phyloP scores from a whole-genome alignment of 192 early-diverging fungal genomes.

The Pecoramyces ruminantium region DNA sequence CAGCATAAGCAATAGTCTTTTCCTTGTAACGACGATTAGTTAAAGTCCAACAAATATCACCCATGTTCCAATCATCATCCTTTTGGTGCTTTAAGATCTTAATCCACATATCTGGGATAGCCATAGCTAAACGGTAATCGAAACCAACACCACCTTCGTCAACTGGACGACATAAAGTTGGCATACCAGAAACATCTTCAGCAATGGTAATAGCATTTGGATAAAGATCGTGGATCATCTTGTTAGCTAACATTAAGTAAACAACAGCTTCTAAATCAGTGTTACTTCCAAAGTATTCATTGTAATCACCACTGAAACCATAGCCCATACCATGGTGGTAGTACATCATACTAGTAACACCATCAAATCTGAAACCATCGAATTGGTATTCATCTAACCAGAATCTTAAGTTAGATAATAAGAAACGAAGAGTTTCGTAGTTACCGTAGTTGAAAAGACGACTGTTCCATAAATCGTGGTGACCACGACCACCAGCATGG shows the following conservation, averaged over 20 bases:
- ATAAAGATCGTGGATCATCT: conserved; percentile 65
- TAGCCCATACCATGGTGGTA: conserved; percentile 84
- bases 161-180: conserved; percentile 74
- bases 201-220: conserved; percentile 74
- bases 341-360: conserved; percentile 94
- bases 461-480: conserved; percentile 86
- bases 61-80: conserved; percentile 35
- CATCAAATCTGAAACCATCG: conserved; percentile 97
- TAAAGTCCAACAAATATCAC: conserved; percentile 63
- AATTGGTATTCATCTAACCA: conserved; percentile 76
- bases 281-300: conserved; percentile 80
- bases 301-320: conserved; percentile 81
- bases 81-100: conserved; percentile 78
- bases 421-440: conserved; percentile 81
- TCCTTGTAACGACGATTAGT: conserved; percentile 82
- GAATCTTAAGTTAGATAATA: conserved; percentile 85
- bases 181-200: conserved; percentile 99
- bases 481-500: conserved; percentile 68
- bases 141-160: conserved; percentile 87
- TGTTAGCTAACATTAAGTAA: conserved; percentile 84
- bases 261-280: conserved; percentile 72
- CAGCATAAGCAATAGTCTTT: conserved; percentile 81
- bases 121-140: conserved; percentile 93
- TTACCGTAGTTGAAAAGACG: conserved; percentile 88
- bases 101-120: conserved; percentile 98